Evolutionary conservation across 805 yeast genomes (phyloP), one percentile per base, ranked within the genome.

Genomic region (Schwanniomyces occidentalis): DNA sequence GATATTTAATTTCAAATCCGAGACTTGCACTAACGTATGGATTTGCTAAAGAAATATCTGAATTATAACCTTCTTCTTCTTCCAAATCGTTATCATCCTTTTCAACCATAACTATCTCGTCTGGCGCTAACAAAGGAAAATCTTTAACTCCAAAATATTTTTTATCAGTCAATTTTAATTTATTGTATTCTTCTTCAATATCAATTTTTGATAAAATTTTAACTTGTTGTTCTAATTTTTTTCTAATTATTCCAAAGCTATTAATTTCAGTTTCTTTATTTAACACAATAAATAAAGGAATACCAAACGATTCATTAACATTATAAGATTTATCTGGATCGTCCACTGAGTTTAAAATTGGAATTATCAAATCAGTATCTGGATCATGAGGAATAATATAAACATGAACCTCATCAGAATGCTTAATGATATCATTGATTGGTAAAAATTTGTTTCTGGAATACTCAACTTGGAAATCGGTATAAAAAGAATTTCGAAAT

Each of bases 281-380:
- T 34, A 88, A 49, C 0, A 79, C 71, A 18, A 89, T 65, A 46
- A 89, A 80, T 47, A 87, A 78, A 2, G 98, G 98, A 1, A 81
- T 55, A 2, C 89, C 95, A 60, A 88, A 85, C 1, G 80, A 58
- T 27, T 69, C 69, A 1, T 72, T 66, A 8, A 62, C 52, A 8
- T 58, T 56, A 33, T 61, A 59, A 1, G 65, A 55, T 27, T 49
- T 45, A 34, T 63, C 62, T 36, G 64, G 37, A 55, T 69, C 59
- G 47, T 67, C 52, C 45, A 71, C 50, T 26, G 56, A 40, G 23
- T 70, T 80, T 36, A 80, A 57, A 0, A 85, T 80, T 0, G 93
- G 91, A 6, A 83, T 67, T 15, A 82, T 56, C 6, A 58, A 38
- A 34, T 65, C 65, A 2, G 48, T 32, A 5, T 37, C 62, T 5